Conservation (phyloP, 805 yeast genomes). For the Saturnispora kantuleensis region DNA sequence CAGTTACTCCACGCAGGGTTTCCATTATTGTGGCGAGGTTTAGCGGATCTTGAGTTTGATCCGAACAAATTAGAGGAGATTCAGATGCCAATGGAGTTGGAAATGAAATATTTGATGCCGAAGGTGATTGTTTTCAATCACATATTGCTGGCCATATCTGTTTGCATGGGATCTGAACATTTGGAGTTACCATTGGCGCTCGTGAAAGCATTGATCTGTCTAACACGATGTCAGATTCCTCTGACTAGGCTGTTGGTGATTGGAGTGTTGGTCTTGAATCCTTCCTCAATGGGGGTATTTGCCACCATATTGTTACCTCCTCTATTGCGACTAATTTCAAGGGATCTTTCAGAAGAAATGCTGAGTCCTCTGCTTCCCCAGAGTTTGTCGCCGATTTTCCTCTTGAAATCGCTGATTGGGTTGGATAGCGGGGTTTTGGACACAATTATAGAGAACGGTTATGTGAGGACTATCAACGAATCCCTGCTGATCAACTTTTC, state of each 20-base stretch:
- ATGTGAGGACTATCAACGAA: neutral
- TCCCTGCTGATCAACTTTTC: neutral
- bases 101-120: constrained; percentile 1
- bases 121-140: constrained; percentile 4
- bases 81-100: neutral
- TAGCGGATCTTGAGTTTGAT: neutral
- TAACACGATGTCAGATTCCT: neutral
- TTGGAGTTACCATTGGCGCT: neutral
- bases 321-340: neutral
- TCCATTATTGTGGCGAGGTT: neutral
- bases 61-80: neutral
- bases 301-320: neutral
- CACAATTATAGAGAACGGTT: constrained; percentile 2
- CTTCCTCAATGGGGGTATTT: neutral
- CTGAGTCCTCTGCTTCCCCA: constrained; percentile 2
- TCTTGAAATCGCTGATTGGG: neutral
- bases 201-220: neutral
- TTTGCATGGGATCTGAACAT: neutral
- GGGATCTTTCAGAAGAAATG: constrained; percentile 1
- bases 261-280: neutral
- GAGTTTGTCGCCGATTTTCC: constrained; percentile 1
- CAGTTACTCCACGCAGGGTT: neutral
- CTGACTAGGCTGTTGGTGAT: constrained; percentile 2
- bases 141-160: neutral
- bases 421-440: neutral